Percentiles rank a stretch among this genome's conserved stretches.
Evolutionary conservation across 2,329 filamentous ascomycete species (phyloP).

Genomic region (Cordyceps militaris): DNA sequence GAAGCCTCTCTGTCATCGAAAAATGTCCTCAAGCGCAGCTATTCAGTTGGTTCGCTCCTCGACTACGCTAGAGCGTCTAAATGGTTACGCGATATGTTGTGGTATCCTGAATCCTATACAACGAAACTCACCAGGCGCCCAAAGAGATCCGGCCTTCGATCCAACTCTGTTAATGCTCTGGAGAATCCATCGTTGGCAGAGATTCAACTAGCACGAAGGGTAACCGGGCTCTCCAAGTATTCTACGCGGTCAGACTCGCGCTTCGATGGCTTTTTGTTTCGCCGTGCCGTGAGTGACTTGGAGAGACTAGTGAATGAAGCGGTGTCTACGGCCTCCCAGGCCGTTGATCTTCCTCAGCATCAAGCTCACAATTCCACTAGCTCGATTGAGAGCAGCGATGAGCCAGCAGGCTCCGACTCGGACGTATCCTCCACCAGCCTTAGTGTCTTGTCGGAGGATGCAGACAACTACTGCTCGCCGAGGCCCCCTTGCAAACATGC

Average conservation of each 20-base stretch:
- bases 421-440: neutral
- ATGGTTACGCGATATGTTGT: slow-evolving; percentile 29
- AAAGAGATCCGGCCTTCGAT: neutral
- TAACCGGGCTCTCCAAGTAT: slow-evolving; percentile 15
- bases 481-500: slow-evolving; percentile 21
- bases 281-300: slow-evolving; percentile 33
- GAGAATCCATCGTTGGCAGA: slow-evolving; percentile 13
- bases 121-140: slow-evolving; percentile 24
- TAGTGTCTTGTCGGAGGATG: neutral
- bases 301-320: slow-evolving; percentile 42
- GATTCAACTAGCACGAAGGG: slow-evolving; percentile 16
- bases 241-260: slow-evolving; percentile 19
- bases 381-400: neutral
- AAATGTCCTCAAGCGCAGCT: slow-evolving; percentile 16
- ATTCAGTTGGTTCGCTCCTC: slow-evolving; percentile 23
- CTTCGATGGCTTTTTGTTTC: slow-evolving; percentile 26
- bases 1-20: neutral
- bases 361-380: slow-evolving; percentile 1
- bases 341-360: slow-evolving; percentile 26
- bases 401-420: neutral
- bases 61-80: slow-evolving; percentile 27
- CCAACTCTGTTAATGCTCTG: neutral
- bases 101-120: slow-evolving; percentile 20
- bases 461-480: neutral
- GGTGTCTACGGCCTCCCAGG: slow-evolving; percentile 35